Evolutionary conservation across 257 asterid genomes (phyloP).

Genomic region (Eucommia ulmoides): DNA sequence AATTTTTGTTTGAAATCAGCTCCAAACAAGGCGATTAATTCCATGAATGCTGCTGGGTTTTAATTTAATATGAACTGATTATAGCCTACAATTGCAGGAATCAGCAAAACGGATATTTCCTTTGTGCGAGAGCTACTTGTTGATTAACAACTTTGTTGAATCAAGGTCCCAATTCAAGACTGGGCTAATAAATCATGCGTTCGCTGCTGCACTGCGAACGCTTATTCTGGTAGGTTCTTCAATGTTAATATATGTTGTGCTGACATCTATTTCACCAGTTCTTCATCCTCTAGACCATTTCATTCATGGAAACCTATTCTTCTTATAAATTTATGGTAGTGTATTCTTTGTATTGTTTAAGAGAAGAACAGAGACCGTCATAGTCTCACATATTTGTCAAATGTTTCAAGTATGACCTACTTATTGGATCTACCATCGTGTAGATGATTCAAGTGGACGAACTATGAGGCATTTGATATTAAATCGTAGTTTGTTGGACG

Average conservation of each 20-base stretch:
- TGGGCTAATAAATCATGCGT: slow-evolving; percentile 93
- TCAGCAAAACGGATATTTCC: slow-evolving; percentile 80
- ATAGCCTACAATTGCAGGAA: slow-evolving; percentile 42
- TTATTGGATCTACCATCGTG: no score
- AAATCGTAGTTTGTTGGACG: no score
- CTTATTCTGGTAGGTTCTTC: slow-evolving; percentile 70
- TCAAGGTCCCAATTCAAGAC: slow-evolving; percentile 81
- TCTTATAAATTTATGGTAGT: background rate
- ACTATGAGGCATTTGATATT: no score
- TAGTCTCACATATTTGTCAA: no score
- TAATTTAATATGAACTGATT: background rate
- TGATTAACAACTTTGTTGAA: slow-evolving; percentile 78
- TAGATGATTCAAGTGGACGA: no score
- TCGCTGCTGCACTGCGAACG: slow-evolving; percentile 88
- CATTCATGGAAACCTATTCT: background rate
- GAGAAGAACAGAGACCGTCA: background rate
- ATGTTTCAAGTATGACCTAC: no score
- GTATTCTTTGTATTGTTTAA: background rate
- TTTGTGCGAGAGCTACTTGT: slow-evolving; percentile 70
- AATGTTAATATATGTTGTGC: no score
- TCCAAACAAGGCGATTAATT: no score
- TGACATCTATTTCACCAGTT: background rate
- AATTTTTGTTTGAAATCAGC: no score
- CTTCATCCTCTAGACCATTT: slow-evolving; percentile 2
- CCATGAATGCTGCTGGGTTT: no score